These are phyloP conservation scores for Hyphodiscus hymeniophilus DNA, from an alignment of 495 filamentous ascomycete genomes.

Conservation along the genomic window DNA sequence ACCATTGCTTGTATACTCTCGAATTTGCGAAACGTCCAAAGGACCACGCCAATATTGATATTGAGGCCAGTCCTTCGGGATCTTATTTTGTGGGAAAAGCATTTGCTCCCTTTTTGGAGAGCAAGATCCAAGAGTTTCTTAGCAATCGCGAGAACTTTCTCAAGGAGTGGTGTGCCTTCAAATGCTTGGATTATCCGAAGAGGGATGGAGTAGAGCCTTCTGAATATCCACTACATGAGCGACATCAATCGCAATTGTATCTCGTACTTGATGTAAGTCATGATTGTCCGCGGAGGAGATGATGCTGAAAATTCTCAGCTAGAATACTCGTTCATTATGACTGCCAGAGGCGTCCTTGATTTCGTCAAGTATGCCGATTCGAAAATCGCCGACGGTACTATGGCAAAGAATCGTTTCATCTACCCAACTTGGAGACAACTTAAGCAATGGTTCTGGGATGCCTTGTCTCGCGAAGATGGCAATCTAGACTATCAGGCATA, in stretches of 20 bases:
- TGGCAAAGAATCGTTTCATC: slow-evolving; percentile 50
- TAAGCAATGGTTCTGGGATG: slow-evolving; percentile 33
- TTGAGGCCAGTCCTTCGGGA: slow-evolving; percentile 46
- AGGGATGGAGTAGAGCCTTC: slow-evolving; percentile 1
- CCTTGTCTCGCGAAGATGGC: neutral
- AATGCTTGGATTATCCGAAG: slow-evolving; percentile 24
- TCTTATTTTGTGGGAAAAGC: slow-evolving; percentile 50
- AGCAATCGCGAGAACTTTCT: slow-evolving; percentile 28
- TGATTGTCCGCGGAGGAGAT: neutral
- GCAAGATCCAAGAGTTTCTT: slow-evolving; percentile 48
- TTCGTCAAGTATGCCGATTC: slow-evolving; percentile 59
- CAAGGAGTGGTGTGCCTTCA: slow-evolving; percentile 27
- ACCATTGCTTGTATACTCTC: slow-evolving; percentile 53
- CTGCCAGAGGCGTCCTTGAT: slow-evolving; percentile 36
- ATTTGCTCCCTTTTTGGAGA: slow-evolving; percentile 47
- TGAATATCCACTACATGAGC: slow-evolving; percentile 22
- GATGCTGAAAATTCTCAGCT: neutral
- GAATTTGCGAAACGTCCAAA: slow-evolving; percentile 43
- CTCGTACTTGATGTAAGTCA: slow-evolving; percentile 57
- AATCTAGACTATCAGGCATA: neutral
- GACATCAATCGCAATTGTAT: slow-evolving; percentile 58
- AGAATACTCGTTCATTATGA: neutral
- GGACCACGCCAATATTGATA: slow-evolving; percentile 38
- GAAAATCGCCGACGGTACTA: slow-evolving; percentile 52
- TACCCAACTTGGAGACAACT: slow-evolving; percentile 50